These are phyloP conservation scores for Colletotrichum sp. DNA, from an alignment of 2,329 filamentous ascomycete species.

Conservation along the genomic window DNA sequence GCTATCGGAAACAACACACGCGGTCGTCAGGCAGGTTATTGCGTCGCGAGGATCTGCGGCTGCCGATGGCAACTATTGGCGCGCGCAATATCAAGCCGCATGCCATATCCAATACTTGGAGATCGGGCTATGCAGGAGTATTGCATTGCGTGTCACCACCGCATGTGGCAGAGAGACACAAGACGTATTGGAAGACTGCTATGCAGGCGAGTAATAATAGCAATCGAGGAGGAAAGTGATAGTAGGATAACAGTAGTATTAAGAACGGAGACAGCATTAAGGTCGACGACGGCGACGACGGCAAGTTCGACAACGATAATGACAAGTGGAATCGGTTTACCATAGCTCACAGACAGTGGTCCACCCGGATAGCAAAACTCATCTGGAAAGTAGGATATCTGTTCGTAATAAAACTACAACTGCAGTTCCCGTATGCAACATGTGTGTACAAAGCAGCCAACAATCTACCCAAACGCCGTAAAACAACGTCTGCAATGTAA, in stretches of 20 bases:
- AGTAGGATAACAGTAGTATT: not conserved
- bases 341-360: rapidly evolving
- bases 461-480: slow-evolving; percentile 13
- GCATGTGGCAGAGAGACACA: not conserved
- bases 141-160: not conserved
- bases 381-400: slow-evolving; percentile 8
- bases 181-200: not conserved
- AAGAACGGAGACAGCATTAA: not conserved
- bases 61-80: slow-evolving; percentile 1
- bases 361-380: not conserved
- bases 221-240: not conserved
- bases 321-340: rapidly evolving
- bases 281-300: not conserved
- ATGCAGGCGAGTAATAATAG: not conserved
- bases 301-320: not conserved
- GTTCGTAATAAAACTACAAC: slow-evolving; percentile 18
- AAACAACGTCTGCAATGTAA: slow-evolving; percentile 11
- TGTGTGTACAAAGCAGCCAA: slow-evolving; percentile 2
- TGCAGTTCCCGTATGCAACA: slow-evolving; percentile 12
- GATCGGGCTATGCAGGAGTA: not conserved
- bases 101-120: not conserved
- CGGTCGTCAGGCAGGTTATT: not conserved
- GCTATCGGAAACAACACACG: not conserved
- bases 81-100: not conserved
- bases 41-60: not conserved